Evolutionary conservation across 192 early-diverging fungal genomes (phyloP).

Genomic region (Gorgonomyces haynaldii): DNA sequence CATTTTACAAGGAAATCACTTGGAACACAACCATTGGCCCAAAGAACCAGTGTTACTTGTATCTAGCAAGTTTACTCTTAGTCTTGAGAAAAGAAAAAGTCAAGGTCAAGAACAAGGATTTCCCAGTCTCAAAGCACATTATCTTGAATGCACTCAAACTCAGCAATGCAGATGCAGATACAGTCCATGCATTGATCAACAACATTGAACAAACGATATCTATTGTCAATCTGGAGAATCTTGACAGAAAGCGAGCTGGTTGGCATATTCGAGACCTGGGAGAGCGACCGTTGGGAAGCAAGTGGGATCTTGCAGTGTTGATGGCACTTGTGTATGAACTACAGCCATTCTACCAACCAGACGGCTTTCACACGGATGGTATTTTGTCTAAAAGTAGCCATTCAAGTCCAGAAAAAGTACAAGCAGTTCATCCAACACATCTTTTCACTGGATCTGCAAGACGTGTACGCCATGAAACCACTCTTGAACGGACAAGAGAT

Average conservation of each 20-base stretch:
- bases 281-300: not conserved
- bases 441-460: not conserved
- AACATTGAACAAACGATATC: too few species aligned
- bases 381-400: not conserved
- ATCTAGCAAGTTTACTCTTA: not conserved
- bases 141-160: not conserved
- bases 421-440: constrained; percentile 1
- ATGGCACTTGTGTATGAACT: constrained; percentile 7
- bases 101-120: constrained; percentile 1
- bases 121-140: not conserved
- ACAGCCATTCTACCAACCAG: not conserved
- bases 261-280: not conserved
- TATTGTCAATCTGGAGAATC: too few species aligned
- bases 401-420: constrained; percentile 8
- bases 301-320: constrained; percentile 11
- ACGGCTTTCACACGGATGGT: constrained; percentile 5
- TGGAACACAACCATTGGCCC: not conserved
- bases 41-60: not conserved
- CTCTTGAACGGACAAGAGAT: constrained; percentile 48
- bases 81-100: not conserved
- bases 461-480: constrained; percentile 10
- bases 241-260: not conserved
- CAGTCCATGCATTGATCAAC: too few species aligned
- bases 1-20: constrained; percentile 4
- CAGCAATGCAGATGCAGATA: too few species aligned